A percentile compares a stretch with the other conserved stretches of the same genome.
phyloP scores from a whole-genome alignment of 2,329 filamentous ascomycete genomes.

The Ceratocystis alfenasii region DNA sequence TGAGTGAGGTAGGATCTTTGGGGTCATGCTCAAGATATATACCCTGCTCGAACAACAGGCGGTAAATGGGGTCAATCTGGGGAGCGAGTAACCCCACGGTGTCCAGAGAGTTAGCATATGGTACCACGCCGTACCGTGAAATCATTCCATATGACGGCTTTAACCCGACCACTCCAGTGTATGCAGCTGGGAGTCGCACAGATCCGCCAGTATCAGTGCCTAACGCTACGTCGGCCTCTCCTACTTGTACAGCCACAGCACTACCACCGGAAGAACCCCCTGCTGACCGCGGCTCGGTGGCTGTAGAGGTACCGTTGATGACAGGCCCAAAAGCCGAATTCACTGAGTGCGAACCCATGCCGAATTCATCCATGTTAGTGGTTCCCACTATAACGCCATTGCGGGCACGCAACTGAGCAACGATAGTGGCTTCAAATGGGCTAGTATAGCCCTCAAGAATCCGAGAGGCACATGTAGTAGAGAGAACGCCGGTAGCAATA shows the following conservation, averaged over 20 bases:
- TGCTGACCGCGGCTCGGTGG: conserved; percentile 44
- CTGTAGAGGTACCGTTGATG: conserved; percentile 35
- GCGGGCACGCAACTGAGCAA: conserved; percentile 50
- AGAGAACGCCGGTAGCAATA: conserved; percentile 51
- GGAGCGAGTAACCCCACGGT: conserved; percentile 68
- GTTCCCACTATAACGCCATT: conserved; percentile 61
- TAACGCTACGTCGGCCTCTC: conserved; percentile 50
- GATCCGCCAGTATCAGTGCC: conserved; percentile 92
- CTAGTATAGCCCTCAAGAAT: conserved; percentile 60
- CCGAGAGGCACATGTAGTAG: conserved; percentile 72
- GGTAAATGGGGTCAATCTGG: conserved; percentile 39
- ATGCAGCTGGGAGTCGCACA: conserved; percentile 75
- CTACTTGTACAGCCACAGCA: conserved; percentile 64
- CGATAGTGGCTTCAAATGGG: conserved; percentile 73
- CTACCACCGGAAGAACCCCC: conserved; percentile 92
- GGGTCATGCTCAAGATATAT: conserved; percentile 47
- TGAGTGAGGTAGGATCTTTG: conserved; percentile 63
- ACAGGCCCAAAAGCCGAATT: conserved; percentile 60
- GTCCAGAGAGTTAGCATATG: conserved; percentile 86
- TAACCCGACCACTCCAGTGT: conserved; percentile 71
- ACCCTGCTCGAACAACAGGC: conserved; percentile 40
- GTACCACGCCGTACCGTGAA: conserved; percentile 74
- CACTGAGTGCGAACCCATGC: conserved; percentile 78
- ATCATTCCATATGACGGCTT: conserved; percentile 86
- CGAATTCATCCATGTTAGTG: conserved; percentile 91